Percentiles rank a stretch among this genome's conserved stretches.
These are phyloP conservation scores for Diaporthe ilicicola DNA, from an alignment of 2,329 filamentous ascomycete genomes.

Conservation along the genomic window DNA sequence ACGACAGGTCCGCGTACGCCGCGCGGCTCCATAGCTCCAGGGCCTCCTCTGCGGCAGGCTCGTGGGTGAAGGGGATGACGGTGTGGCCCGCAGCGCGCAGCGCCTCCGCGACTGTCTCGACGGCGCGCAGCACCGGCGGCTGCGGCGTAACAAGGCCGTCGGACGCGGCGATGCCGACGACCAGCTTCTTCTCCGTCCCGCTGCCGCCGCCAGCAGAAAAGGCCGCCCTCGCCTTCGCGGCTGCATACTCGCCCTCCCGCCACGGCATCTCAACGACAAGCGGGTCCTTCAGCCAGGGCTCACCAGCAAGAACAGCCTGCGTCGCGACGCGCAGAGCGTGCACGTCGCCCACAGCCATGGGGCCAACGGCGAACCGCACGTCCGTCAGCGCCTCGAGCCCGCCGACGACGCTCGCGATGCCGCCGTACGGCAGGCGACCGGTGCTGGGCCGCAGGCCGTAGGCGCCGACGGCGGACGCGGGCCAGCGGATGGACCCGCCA, in stretches of 20 bases:
- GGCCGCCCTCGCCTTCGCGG: not conserved
- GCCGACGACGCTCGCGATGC: not conserved
- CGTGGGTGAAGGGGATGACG: not conserved
- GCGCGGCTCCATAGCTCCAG: not conserved
- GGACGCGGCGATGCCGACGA: not conserved
- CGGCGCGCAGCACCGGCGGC: not conserved
- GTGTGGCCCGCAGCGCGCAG: not conserved
- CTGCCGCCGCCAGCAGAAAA: too few relatives aligned
- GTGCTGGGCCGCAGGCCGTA: constrained; percentile 20
- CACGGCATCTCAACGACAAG: not conserved
- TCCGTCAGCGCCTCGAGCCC: constrained; percentile 5
- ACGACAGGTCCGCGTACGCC: not conserved
- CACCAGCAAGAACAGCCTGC: not conserved
- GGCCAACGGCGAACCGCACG: constrained; percentile 1
- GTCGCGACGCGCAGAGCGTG: not conserved
- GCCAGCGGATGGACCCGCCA: constrained; percentile 36
- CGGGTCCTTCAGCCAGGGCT: constrained; percentile 12
- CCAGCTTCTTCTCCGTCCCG: not conserved
- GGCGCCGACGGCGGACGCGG: constrained; percentile 2
- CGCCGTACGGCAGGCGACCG: constrained; percentile 10
- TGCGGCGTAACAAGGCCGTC: constrained; percentile 8
- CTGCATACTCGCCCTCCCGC: not conserved
- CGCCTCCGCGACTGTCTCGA: not conserved
- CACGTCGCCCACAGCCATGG: not conserved
- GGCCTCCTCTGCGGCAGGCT: not conserved